phyloP scores from a whole-genome alignment of 2,329 filamentous ascomycete species.

The Venturia effusa region DNA sequence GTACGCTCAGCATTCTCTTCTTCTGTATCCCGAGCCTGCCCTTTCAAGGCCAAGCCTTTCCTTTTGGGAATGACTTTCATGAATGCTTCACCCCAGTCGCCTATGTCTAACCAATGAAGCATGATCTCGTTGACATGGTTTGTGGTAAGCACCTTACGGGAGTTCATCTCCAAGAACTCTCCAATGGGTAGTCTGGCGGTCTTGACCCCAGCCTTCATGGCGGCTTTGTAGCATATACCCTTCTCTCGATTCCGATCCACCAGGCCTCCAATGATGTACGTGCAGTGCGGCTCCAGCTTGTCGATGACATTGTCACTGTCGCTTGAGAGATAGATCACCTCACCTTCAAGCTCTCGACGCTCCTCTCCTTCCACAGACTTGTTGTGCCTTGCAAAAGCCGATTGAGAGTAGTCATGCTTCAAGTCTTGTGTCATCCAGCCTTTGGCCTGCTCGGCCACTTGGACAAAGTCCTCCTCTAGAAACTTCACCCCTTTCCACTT shows the following conservation, averaged over 20 bases:
- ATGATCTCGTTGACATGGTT: slow-evolving; percentile 98
- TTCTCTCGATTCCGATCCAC: slow-evolving; percentile 97
- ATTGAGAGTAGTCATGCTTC: slow-evolving; percentile 1
- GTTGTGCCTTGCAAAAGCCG: background rate
- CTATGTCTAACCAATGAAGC: slow-evolving; percentile 80
- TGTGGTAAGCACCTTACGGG: slow-evolving; percentile 74
- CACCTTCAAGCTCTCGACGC: slow-evolving; percentile 27
- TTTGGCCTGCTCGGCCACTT: slow-evolving; percentile 54
- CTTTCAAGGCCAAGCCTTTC: slow-evolving; percentile 53
- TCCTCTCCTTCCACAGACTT: background rate
- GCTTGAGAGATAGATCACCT: slow-evolving; percentile 80
- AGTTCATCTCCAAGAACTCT: slow-evolving; percentile 87
- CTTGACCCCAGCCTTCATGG: slow-evolving; percentile 61
- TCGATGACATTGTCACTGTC: slow-evolving; percentile 82
- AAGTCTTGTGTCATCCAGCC: slow-evolving; percentile 48
- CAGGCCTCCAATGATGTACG: slow-evolving; percentile 85
- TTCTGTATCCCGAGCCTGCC: slow-evolving; percentile 2
- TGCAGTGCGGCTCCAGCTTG: slow-evolving; percentile 74
- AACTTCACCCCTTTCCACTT: slow-evolving; percentile 74
- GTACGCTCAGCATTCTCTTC: background rate
- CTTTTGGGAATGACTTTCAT: slow-evolving; percentile 78
- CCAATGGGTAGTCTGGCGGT: slow-evolving; percentile 90
- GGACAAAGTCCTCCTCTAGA: slow-evolving; percentile 61
- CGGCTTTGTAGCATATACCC: slow-evolving; percentile 79
- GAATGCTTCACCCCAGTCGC: slow-evolving; percentile 88